A percentile compares a stretch with the other conserved stretches of the same genome.
Evolutionary conservation across 768 basidiomycete genomes (phyloP).

Genomic region (Holtermannia corniformis): DNA sequence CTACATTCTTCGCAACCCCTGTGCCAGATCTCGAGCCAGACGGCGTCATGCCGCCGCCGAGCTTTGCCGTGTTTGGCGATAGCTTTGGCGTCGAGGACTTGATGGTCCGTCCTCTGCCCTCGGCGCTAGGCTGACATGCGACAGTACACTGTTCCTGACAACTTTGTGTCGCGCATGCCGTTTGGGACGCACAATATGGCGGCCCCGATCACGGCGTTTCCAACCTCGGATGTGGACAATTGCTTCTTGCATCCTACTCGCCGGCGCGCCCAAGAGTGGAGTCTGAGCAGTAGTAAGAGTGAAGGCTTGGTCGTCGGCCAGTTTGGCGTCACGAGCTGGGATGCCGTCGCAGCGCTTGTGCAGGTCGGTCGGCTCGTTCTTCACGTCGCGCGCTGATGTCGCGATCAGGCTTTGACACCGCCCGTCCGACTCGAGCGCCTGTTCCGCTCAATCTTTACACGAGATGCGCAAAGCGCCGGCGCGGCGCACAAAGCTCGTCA

Average conservation of each 20-base stretch:
- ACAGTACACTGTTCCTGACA: not conserved
- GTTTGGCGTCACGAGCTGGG: not conserved
- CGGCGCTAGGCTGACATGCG: not conserved
- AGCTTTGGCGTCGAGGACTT: not conserved
- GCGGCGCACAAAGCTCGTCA: not conserved
- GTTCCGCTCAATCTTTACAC: not conserved
- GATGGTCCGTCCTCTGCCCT: not conserved
- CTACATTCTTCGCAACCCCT: not conserved
- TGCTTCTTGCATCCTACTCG: not conserved
- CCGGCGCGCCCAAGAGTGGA: not conserved
- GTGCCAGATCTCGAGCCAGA: not conserved
- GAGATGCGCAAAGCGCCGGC: not conserved
- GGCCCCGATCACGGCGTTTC: not conserved
- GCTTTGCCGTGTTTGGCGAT: not conserved
- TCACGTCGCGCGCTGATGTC: not conserved
- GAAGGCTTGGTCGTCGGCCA: not conserved
- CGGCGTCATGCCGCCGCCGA: too few species aligned
- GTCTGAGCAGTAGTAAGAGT: not conserved
- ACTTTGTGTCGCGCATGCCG: not conserved
- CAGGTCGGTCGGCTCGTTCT: not conserved
- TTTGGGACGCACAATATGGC: not conserved
- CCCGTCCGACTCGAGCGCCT: not conserved
- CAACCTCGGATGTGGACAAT: not conserved
- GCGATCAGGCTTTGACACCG: not conserved
- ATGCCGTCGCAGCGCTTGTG: not conserved